Conservation (phyloP, 1,284 basidiomycete species). For the Microbotryomycetes sp. region DNA sequence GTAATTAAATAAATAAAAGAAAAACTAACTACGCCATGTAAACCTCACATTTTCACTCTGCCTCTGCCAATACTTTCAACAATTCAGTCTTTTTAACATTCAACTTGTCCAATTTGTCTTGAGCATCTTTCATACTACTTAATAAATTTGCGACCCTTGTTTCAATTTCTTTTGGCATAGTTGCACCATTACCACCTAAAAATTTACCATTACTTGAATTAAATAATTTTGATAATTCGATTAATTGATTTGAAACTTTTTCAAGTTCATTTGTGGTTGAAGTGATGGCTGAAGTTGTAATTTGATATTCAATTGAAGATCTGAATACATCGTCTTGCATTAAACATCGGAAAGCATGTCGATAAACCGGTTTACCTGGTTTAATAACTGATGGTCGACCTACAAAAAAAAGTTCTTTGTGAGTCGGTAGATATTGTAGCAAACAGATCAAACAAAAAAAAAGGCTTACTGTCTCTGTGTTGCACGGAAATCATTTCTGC, state of each 20-base stretch:
- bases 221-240: conserved; percentile 33
- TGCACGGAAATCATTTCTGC: conserved; percentile 78
- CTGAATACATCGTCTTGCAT: conserved; percentile 71
- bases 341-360: conserved; percentile 73
- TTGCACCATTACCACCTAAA: conserved; percentile 28
- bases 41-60: background rate
- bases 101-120: conserved; percentile 30
- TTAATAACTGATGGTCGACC: conserved; percentile 76
- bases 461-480: conserved; percentile 59
- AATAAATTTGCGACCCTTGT: conserved; percentile 31
- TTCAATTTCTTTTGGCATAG: conserved; percentile 35
- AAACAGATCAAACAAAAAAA: background rate
- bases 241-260: conserved; percentile 62
- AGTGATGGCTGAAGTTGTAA: conserved; percentile 66
- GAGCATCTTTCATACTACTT: conserved; percentile 29
- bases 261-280: conserved; percentile 60
- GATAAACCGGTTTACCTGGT: conserved; percentile 84
- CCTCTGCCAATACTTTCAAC: conserved; percentile 57
- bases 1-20: too few species aligned
- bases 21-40: too few species aligned
- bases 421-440: background rate
- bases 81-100: conserved; percentile 71
- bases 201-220: conserved; percentile 25
- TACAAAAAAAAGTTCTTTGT: conserved; percentile 39
- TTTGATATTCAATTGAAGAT: conserved; percentile 72